phyloP scores from a whole-genome alignment of 345 rosid genomes.

The Angophora floribunda region DNA sequence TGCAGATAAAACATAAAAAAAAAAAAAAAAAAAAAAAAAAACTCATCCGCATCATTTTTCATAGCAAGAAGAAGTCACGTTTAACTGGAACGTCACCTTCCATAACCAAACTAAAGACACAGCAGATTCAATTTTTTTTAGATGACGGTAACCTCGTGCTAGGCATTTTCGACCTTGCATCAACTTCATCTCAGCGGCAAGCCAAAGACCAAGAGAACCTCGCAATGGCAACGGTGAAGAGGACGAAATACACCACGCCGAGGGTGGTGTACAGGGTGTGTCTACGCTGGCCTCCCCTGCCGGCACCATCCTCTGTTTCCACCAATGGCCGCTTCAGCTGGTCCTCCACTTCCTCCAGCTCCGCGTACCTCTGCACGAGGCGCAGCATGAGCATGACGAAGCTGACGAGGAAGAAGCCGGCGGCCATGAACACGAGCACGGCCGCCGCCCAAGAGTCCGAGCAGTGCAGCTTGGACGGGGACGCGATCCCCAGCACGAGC shows the following conservation, averaged over 20 bases:
- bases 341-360: neutral
- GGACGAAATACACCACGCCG: no score
- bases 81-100: neutral
- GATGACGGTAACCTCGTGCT: neutral
- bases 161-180: neutral
- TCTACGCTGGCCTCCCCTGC: neutral
- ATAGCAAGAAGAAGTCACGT: no score
- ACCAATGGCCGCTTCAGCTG: neutral
- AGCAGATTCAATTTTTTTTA: no score
- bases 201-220: neutral
- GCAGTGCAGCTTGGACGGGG: neutral
- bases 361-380: neutral
- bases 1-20: neutral
- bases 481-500: neutral
- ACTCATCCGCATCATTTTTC: no score
- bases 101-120: no score
- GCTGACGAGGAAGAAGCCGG: neutral
- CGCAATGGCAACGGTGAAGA: neutral
- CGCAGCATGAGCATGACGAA: neutral
- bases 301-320: neutral
- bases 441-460: neutral
- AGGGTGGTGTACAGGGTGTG: neutral
- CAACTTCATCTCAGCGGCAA: neutral
- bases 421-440: neutral
- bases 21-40: no score